phyloP scores from a whole-genome alignment of 768 basidiomycete species.

The Kwoniella dejecticola region DNA sequence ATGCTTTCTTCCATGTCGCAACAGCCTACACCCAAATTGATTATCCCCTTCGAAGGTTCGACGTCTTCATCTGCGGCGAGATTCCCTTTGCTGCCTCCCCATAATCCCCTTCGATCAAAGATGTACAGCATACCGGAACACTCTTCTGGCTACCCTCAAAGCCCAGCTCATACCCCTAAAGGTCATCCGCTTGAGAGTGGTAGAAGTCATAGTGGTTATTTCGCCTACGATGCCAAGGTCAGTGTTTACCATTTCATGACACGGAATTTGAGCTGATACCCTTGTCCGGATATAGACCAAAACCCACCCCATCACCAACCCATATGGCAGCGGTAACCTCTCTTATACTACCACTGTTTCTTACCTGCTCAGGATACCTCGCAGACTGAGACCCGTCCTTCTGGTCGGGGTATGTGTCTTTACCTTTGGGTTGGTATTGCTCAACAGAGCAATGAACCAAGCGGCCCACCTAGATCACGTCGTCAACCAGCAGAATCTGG shows the following conservation, averaged over 20 bases:
- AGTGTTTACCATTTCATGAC: constrained; percentile 4
- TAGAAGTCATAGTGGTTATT: constrained; percentile 5
- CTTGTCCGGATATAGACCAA: constrained; percentile 7
- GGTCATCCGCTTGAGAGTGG: constrained; percentile 37
- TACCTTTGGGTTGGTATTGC: constrained; percentile 32
- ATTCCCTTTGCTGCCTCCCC: constrained; percentile 39
- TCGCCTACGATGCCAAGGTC: constrained; percentile 28
- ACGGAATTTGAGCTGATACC: background rate
- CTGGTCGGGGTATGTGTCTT: constrained; percentile 38
- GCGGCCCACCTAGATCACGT: constrained; percentile 21
- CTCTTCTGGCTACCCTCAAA: background rate
- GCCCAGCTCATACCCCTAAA: constrained; percentile 44
- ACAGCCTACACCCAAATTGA: constrained; percentile 27
- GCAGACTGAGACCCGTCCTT: constrained; percentile 39
- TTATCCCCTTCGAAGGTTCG: constrained; percentile 14
- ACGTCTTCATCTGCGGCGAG: constrained; percentile 3
- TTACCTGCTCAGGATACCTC: constrained; percentile 51
- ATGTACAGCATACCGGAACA: constrained; percentile 18
- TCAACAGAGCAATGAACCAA: constrained; percentile 28
- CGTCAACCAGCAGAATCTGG: constrained; percentile 16
- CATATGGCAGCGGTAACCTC: constrained; percentile 16
- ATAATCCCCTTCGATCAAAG: constrained; percentile 35
- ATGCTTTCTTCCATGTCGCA: constrained; percentile 25
- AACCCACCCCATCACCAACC: constrained; percentile 27
- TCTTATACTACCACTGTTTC: constrained; percentile 40